Percentiles rank a stretch among this genome's conserved stretches.
phyloP scores from a whole-genome alignment of 2,329 filamentous ascomycete species.

The Catunica adiposa region DNA sequence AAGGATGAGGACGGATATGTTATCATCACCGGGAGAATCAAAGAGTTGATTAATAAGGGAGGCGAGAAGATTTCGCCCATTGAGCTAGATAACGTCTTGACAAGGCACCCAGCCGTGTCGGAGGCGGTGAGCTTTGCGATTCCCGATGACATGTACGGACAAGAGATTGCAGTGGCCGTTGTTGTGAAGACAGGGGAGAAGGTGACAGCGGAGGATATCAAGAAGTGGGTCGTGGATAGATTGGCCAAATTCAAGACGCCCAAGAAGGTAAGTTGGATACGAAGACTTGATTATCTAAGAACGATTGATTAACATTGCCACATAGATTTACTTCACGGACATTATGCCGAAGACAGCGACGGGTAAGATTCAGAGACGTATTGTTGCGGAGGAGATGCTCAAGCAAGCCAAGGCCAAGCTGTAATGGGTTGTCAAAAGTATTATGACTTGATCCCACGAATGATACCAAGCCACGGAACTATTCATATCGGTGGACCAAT shows the following conservation, averaged over 20 bases:
- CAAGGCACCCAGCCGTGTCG: constrained; percentile 53
- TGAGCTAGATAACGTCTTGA: constrained; percentile 68
- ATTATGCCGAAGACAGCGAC: constrained; percentile 86
- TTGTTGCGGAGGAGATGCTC: constrained; percentile 74
- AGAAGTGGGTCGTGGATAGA: constrained; percentile 49
- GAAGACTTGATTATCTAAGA: background rate
- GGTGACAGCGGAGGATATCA: constrained; percentile 43
- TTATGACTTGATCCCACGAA: too few relatives aligned
- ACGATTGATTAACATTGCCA: constrained; percentile 19
- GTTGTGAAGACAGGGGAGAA: constrained; percentile 51
- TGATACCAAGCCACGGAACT: too few relatives aligned
- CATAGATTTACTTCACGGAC: constrained; percentile 68
- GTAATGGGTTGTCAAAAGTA: background rate
- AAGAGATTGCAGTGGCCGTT: constrained; percentile 63
- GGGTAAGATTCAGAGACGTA: constrained; percentile 70
- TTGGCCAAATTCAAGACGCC: constrained; percentile 75
- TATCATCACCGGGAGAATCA: constrained; percentile 78
- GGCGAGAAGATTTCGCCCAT: constrained; percentile 84
- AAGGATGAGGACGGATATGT: constrained; percentile 67
- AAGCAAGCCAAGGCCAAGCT: constrained; percentile 39
- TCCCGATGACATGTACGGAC: constrained; percentile 66
- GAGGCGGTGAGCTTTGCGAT: constrained; percentile 77
- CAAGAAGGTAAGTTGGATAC: constrained; percentile 42
- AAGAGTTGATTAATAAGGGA: constrained; percentile 82
- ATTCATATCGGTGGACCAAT: too few relatives aligned